Conservation (phyloP, 2,329 filamentous ascomycete species). For the Gnomoniopsis sp. region DNA sequence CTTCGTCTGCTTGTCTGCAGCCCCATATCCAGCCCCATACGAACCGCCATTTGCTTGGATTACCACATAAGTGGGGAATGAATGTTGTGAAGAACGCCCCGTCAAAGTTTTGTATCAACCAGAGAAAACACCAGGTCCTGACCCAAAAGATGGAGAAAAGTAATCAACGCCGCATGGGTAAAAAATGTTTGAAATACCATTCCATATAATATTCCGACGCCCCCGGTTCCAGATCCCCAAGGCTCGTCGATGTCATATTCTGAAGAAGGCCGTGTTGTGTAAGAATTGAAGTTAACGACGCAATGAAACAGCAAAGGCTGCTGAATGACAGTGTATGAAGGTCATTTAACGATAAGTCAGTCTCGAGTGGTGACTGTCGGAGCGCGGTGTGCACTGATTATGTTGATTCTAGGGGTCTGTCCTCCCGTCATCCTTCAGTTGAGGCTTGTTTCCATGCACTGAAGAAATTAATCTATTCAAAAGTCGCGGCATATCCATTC, state of each 20-base stretch:
- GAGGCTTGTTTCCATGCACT: conserved; percentile 4
- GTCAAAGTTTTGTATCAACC: conserved; percentile 15
- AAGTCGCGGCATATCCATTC: not conserved
- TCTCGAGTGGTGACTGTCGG: too few relatives aligned
- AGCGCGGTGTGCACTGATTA: not conserved
- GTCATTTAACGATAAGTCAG: not conserved
- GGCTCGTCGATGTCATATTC: conserved; percentile 1
- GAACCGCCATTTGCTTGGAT: not conserved
- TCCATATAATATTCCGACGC: conserved; percentile 11
- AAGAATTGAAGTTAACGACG: conserved; percentile 15
- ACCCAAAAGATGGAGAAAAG: not conserved
- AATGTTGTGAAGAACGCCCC: conserved; percentile 4
- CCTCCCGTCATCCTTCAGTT: not conserved
- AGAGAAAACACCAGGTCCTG: conserved; percentile 1
- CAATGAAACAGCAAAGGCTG: not conserved
- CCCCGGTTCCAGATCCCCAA: conserved; percentile 7
- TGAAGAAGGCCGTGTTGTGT: conserved; percentile 1
- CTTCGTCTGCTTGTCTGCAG: not conserved
- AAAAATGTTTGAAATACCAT: conserved; percentile 1
- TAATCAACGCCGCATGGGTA: conserved; percentile 12
- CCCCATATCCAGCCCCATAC: not conserved
- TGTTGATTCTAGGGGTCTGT: conserved; percentile 5
- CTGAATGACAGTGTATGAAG: conserved; percentile 12
- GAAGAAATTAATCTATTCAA: conserved; percentile 15
- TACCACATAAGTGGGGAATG: conserved; percentile 9